Percentiles rank a stretch among this genome's conserved stretches.
Conservation (phyloP, 495 filamentous ascomycete genomes). For the Podospora tetraspora region DNA sequence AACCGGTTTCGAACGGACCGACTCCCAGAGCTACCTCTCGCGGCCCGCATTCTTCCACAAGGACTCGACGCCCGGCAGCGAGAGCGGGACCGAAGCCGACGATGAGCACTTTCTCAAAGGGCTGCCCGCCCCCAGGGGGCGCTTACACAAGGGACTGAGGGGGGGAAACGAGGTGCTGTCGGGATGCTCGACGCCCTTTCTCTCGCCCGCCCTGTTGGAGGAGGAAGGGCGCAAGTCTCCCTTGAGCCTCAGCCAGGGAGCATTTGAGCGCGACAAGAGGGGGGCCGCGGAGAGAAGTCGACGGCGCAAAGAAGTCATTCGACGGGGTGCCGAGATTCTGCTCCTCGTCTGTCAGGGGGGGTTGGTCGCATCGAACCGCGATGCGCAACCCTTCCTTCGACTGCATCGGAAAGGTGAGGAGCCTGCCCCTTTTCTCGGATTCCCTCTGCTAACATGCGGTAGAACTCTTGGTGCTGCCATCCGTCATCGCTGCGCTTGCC, state of each 20-base stretch:
- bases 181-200: slow-evolving; percentile 50
- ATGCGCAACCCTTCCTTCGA: slow-evolving; percentile 31
- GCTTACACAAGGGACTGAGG: slow-evolving; percentile 68
- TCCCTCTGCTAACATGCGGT: slow-evolving; percentile 8
- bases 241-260: slow-evolving; percentile 17
- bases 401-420: slow-evolving; percentile 34
- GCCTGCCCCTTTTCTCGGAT: not conserved
- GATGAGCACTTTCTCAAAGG: slow-evolving; percentile 80
- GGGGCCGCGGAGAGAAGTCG: slow-evolving; percentile 31
- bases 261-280: slow-evolving; percentile 24
- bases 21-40: not conserved
- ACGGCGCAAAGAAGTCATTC: slow-evolving; percentile 42
- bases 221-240: slow-evolving; percentile 41
- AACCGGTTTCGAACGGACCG: slow-evolving; percentile 12
- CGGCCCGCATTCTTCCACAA: slow-evolving; percentile 29
- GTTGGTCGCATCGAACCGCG: slow-evolving; percentile 26
- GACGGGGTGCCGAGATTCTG: slow-evolving; percentile 39
- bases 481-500: slow-evolving; percentile 23
- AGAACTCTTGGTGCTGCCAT: slow-evolving; percentile 32
- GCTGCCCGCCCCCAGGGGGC: slow-evolving; percentile 65
- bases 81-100: slow-evolving; percentile 88
- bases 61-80: slow-evolving; percentile 59
- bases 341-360: slow-evolving; percentile 42
- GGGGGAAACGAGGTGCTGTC: slow-evolving; percentile 46
- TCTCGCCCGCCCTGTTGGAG: slow-evolving; percentile 55